Conservation (phyloP, 2,329 filamentous ascomycete species). For the Colletotrichum euphorbiae region DNA sequence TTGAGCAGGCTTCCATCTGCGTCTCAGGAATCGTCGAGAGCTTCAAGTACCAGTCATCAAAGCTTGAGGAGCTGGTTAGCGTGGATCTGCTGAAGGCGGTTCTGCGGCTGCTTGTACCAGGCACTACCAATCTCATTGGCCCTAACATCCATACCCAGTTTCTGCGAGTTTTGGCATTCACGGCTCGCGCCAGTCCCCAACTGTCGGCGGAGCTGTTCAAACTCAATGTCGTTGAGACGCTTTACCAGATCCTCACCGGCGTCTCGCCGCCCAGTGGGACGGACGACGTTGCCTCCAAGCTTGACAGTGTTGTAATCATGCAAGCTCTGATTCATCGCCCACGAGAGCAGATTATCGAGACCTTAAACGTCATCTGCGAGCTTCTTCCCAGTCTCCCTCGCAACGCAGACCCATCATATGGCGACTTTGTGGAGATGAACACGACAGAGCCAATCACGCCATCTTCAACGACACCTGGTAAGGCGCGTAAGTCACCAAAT, state of each 20-base stretch:
- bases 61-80: conserved; percentile 92
- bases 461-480: conserved; percentile 54
- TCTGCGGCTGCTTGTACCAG: conserved; percentile 87
- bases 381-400: conserved; percentile 81
- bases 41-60: conserved; percentile 88
- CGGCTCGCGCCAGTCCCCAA: conserved; percentile 86
- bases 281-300: conserved; percentile 83
- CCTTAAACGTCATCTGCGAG: conserved; percentile 96
- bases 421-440: conserved; percentile 59
- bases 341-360: conserved; percentile 95
- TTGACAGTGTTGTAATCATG: conserved; percentile 98
- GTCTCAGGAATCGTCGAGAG: conserved; percentile 97
- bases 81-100: conserved; percentile 87
- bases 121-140: conserved; percentile 94
- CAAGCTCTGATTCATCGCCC: conserved; percentile 96
- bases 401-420: conserved; percentile 56
- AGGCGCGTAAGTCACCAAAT: conserved; percentile 68
- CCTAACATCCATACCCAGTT: conserved; percentile 97
- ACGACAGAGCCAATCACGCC: conserved; percentile 55
- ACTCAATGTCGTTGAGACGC: conserved; percentile 95
- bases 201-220: conserved; percentile 92
- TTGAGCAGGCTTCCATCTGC: conserved; percentile 95
- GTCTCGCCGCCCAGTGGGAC: conserved; percentile 88
- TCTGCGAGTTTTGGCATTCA: conserved; percentile 89
- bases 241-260: conserved; percentile 97